Evolutionary conservation across 169 alveolate species (phyloP), one percentile per base, ranked within the genome.

Genomic region (Toxoplasma gondii): DNA sequence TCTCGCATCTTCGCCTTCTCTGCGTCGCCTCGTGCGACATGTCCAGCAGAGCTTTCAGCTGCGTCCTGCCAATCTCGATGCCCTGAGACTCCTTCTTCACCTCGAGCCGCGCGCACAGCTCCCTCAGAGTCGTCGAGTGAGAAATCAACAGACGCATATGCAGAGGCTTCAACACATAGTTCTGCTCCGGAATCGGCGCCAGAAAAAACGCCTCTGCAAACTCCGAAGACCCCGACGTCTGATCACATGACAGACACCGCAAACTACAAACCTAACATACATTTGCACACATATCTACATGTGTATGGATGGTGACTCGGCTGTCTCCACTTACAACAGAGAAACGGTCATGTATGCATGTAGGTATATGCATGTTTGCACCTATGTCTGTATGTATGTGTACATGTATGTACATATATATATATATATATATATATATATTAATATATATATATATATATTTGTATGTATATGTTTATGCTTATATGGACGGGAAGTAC

Each of bases 1-100:
- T 94, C 83, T 96, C 96, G 39, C 97, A 95, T 45, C 97, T 94
- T 80, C 96, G 96, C 38, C 97, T 49, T 41, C 96, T 95, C 88
- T 82, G 91, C 83, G 96, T 92, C 0, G 97, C 96, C 88, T 96
- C 97, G 70, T 95, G 95, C 93, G 97, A 96, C 83, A 97, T 93
- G 44, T 94, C 97, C 58, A 96, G 95, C 67, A 97, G 93, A 81
- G 97, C 95, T 22, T 96, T 82, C 36, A 97, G 91, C 94, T 96
- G 97, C 29, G 97, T 96, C 39, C 96, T 94, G 45, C 98, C 91
- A 45, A 97, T 94, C 38, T 95, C 97, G 44, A 97, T 94, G 31
- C 97, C 97, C 92, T 96, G 96, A 88, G 96, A 92, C 87, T 95
- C 96, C 88, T 96, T 96, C 64, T 95, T 80, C 92, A 96, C 95